Evolutionary conservation across 2,329 filamentous ascomycete species (phyloP).

Genomic region (Colletotrichum tanaceti): DNA sequence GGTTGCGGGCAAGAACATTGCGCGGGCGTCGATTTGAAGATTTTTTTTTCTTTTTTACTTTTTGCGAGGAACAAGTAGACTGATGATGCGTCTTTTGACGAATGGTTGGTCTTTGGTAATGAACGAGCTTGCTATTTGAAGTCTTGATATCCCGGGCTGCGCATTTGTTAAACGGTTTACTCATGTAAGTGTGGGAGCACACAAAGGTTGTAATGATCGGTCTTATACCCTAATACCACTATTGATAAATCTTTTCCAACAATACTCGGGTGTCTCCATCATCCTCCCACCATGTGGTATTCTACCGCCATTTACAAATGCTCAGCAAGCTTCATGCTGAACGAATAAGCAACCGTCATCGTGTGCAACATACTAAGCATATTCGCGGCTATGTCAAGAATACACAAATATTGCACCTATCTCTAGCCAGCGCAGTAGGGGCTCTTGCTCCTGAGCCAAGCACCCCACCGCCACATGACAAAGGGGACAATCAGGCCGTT

Average conservation of each 20-base stretch:
- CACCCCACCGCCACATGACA: constrained; percentile 43
- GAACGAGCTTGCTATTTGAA: constrained; percentile 12
- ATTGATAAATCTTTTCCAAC: not conserved
- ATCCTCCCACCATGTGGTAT: not conserved
- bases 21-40: constrained; percentile 31
- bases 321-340: too few relatives aligned
- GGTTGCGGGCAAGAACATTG: constrained; percentile 38
- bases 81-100: not conserved
- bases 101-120: not conserved
- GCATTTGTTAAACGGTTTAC: constrained; percentile 5
- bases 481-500: constrained; percentile 40
- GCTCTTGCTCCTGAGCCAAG: constrained; percentile 41
- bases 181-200: constrained; percentile 16
- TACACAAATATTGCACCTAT: not conserved
- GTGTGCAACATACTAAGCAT: too few relatives aligned
- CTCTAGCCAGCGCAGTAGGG: constrained; percentile 35
- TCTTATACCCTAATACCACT: constrained; percentile 24
- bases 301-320: too few relatives aligned
- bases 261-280: too few relatives aligned
- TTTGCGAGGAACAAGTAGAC: not conserved
- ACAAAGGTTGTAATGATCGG: constrained; percentile 29
- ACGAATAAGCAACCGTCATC: too few relatives aligned
- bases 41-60: too few relatives aligned
- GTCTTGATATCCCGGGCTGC: constrained; percentile 35
- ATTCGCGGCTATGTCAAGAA: not conserved